phyloP scores from a whole-genome alignment of 352 stramenopile species.

The Salisapilia sapeloensis region DNA sequence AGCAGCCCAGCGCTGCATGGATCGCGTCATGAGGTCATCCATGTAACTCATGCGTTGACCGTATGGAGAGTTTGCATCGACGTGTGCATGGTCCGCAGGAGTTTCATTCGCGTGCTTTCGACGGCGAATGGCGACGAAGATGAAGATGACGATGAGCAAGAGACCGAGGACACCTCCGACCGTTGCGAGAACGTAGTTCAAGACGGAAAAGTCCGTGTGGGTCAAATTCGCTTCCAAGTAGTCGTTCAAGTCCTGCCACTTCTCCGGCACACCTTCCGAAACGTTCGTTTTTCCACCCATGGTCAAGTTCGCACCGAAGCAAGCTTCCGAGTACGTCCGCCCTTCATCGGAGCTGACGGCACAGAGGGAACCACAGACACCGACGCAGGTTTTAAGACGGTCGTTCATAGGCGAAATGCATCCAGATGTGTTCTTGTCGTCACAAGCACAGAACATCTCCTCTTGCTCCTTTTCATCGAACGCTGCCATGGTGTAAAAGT shows the following conservation, averaged over 20 bases:
- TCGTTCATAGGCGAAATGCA: slow-evolving; percentile 36
- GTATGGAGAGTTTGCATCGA: background rate
- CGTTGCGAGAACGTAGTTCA: slow-evolving; percentile 40
- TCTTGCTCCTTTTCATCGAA: slow-evolving; percentile 13
- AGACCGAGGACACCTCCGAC: slow-evolving; percentile 21
- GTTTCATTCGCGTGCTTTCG: slow-evolving; percentile 5
- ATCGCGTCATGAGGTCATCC: slow-evolving; percentile 8
- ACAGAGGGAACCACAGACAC: slow-evolving; percentile 42
- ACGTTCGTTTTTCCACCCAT: background rate
- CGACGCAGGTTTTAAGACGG: slow-evolving; percentile 27
- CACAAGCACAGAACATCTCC: slow-evolving; percentile 32
- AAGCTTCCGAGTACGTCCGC: slow-evolving; percentile 16
- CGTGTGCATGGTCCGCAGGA: background rate
- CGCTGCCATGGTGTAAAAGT: slow-evolving; percentile 48
- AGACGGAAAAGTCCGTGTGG: slow-evolving; percentile 13
- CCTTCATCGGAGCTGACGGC: slow-evolving; percentile 14
- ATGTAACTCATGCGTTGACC: slow-evolving; percentile 11
- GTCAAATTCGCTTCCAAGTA: slow-evolving; percentile 23
- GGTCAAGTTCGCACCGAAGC: slow-evolving; percentile 12
- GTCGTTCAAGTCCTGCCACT: slow-evolving; percentile 18
- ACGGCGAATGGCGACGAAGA: slow-evolving; percentile 13
- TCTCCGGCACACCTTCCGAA: slow-evolving; percentile 1
- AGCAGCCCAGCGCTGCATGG: slow-evolving; percentile 19
- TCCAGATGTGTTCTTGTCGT: slow-evolving; percentile 8
- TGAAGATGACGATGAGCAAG: slow-evolving; percentile 19